Evolutionary conservation across 2,329 filamentous ascomycete species (phyloP).

Genomic region (Oidium heveae): DNA sequence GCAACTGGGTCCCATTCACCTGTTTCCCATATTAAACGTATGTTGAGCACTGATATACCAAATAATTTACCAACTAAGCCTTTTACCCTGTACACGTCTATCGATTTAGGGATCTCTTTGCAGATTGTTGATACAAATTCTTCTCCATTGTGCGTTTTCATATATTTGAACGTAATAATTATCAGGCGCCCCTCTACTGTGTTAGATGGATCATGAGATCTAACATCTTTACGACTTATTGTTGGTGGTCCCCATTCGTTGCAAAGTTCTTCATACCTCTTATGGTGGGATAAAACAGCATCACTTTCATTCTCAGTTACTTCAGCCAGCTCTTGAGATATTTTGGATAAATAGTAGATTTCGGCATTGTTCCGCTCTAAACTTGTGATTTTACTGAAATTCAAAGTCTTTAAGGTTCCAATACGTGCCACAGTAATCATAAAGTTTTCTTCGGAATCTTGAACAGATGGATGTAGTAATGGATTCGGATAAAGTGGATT

Average conservation of each 20-base stretch:
- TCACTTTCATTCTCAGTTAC: constrained; percentile 27
- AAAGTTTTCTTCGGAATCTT: constrained; percentile 44
- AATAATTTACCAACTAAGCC: constrained; percentile 54
- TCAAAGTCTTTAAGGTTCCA: constrained; percentile 38
- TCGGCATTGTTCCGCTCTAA: constrained; percentile 72
- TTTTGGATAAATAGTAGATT: constrained; percentile 73
- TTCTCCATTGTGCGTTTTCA: constrained; percentile 2
- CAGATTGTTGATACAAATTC: constrained; percentile 1
- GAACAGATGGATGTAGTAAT: constrained; percentile 5
- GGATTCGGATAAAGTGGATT: constrained; percentile 47
- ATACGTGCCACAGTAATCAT: constrained; percentile 71
- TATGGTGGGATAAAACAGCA: constrained; percentile 36
- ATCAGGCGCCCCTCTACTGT: constrained; percentile 50
- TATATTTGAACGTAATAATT: constrained; percentile 27
- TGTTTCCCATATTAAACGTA: constrained; percentile 64
- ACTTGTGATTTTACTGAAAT: constrained; percentile 43
- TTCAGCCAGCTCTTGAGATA: constrained; percentile 46
- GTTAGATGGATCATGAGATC: constrained; percentile 46
- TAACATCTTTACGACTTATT: constrained; percentile 23
- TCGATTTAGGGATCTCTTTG: constrained; percentile 40
- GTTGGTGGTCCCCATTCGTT: constrained; percentile 47
- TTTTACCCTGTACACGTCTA: constrained; percentile 61
- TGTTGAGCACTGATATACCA: constrained; percentile 30
- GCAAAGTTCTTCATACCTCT: constrained; percentile 50
- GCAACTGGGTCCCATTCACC: constrained; percentile 68